Conservation (phyloP, 2,329 filamentous ascomycete genomes). For the Didymella exigua region DNA sequence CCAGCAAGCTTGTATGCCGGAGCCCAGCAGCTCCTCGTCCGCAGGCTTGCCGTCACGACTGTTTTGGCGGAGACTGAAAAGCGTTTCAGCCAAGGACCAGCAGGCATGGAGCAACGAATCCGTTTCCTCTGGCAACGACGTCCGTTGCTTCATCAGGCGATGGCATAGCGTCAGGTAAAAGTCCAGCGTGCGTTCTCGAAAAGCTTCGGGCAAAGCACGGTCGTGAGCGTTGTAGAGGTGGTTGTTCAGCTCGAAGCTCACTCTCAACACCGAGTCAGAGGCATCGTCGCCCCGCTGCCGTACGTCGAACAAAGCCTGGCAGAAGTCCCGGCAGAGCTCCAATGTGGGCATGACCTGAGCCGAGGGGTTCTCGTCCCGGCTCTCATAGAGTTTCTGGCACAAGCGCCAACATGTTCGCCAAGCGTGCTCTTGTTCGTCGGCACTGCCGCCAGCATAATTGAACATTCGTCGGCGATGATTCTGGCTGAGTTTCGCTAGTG, state of each 20-base stretch:
- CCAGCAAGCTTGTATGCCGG: conserved; percentile 92
- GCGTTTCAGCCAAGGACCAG: conserved; percentile 89
- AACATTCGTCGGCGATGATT: conserved; percentile 82
- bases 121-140: conserved; percentile 77
- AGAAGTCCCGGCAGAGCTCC: conserved; percentile 89
- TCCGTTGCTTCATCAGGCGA: conserved; percentile 92
- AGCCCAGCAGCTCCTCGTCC: conserved; percentile 84
- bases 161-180: conserved; percentile 96
- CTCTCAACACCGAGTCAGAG: conserved; percentile 83
- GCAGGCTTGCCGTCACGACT: conserved; percentile 72
- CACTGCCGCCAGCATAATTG: conserved; percentile 69
- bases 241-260: conserved; percentile 95
- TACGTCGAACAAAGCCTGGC: conserved; percentile 87
- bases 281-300: conserved; percentile 77
- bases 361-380: conserved; percentile 71
- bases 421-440: conserved; percentile 81
- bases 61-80: conserved; percentile 87
- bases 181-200: conserved; percentile 86
- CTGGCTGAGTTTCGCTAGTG: conserved; percentile 81
- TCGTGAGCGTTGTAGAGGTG: conserved; percentile 94
- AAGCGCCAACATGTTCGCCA: conserved; percentile 96
- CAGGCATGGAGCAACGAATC: conserved; percentile 84
- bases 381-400: conserved; percentile 87
- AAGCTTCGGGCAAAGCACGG: conserved; percentile 79
- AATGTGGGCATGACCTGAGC: conserved; percentile 75